A percentile compares a stretch with the other conserved stretches of the same genome.
Evolutionary conservation across 257 asterid species (phyloP).

Genomic region (Nicotiana undulata): DNA sequence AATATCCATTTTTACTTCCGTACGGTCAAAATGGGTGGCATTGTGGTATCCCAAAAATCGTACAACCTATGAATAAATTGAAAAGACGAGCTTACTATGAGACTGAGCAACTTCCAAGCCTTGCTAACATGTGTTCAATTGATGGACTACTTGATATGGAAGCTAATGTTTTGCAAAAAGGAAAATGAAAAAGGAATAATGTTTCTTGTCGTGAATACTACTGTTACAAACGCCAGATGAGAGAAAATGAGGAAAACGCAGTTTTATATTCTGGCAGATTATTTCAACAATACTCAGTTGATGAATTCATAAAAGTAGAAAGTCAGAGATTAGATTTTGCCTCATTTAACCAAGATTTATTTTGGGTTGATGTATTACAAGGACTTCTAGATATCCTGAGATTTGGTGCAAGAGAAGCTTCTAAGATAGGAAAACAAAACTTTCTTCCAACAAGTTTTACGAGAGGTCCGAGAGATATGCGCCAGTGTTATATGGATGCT

Average conservation of each 20-base stretch:
- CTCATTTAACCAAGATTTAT: neutral
- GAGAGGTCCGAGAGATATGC: too few species aligned
- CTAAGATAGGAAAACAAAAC: neutral
- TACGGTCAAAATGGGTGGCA: too few species aligned
- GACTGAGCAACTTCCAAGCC: neutral
- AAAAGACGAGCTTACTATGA: neutral
- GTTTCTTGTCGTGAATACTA: neutral
- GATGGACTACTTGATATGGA: neutral
- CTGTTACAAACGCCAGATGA: neutral
- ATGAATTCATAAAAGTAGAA: conserved; percentile 4
- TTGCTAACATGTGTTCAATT: neutral
- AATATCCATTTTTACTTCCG: too few species aligned
- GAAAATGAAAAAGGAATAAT: neutral
- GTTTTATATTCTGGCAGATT: neutral
- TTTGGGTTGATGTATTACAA: neutral
- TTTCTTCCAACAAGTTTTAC: neutral
- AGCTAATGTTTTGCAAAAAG: neutral
- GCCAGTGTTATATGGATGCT: too few species aligned
- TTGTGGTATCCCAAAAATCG: too few species aligned
- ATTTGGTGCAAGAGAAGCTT: neutral
- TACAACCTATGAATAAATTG: too few species aligned
- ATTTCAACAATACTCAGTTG: neutral
- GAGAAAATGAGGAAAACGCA: neutral
- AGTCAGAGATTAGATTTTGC: too few species aligned
- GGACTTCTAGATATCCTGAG: neutral